These are phyloP conservation scores for Aegilops sharonensis DNA, from an alignment of 176 grass and related monocot species.

Conservation along the genomic window DNA sequence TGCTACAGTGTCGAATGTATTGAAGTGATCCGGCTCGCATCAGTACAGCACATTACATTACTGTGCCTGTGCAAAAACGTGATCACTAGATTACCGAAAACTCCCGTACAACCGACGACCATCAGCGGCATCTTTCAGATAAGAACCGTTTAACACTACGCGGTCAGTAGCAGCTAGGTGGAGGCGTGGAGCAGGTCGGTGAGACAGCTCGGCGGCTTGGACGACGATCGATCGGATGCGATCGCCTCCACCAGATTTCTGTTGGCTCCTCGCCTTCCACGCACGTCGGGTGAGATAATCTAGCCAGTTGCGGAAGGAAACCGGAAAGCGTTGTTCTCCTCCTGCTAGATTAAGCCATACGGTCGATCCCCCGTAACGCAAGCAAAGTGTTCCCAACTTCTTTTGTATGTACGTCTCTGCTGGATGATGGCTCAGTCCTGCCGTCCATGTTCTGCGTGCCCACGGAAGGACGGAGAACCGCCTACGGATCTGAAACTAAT, in stretches of 20 bases:
- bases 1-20: no score
- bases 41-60: neutral
- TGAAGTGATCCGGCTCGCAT: no score
- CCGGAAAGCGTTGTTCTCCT: conserved; percentile 3
- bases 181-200: neutral
- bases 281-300: neutral
- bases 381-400: conserved; percentile 18
- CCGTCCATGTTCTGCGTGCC: neutral
- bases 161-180: neutral
- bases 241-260: conserved; percentile 28
- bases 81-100: conserved; percentile 27
- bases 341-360: neutral
- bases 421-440: conserved; percentile 31
- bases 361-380: conserved; percentile 24
- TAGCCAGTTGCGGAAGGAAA: neutral
- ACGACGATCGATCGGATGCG: neutral
- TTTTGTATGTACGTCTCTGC: neutral
- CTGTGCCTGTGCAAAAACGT: neutral
- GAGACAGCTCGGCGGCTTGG: conserved; percentile 42
- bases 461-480: neutral
- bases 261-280: neutral
- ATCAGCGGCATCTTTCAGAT: conserved; percentile 1
- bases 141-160: conserved; percentile 15
- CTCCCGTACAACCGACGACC: neutral
- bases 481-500: neutral